These are phyloP conservation scores for Neoboletus magnificus DNA, from an alignment of 768 basidiomycete genomes.

Conservation along the genomic window DNA sequence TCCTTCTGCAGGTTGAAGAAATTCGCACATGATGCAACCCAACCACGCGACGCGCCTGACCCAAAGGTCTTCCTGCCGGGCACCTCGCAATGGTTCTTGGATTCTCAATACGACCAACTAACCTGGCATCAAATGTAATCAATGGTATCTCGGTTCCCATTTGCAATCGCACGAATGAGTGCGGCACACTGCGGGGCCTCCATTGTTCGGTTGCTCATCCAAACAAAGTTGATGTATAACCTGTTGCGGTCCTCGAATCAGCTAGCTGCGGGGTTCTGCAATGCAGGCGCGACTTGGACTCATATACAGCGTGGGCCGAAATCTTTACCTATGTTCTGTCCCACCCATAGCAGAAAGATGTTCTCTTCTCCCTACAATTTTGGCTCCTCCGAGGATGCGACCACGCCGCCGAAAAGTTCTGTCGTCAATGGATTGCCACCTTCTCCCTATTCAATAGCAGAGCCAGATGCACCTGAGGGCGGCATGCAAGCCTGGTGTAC, in stretches of 20 bases:
- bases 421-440: not conserved
- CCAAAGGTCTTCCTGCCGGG: no score
- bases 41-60: no score
- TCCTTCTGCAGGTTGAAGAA: no score
- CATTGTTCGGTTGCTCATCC: not conserved
- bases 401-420: not conserved
- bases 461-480: slow-evolving; percentile 8
- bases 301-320: not conserved
- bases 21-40: no score
- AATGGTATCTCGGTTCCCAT: no score
- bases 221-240: not conserved
- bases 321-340: not conserved
- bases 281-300: not conserved
- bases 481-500: slow-evolving; percentile 26
- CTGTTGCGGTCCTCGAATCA: not conserved
- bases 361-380: not conserved
- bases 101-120: no score
- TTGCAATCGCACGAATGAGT: not conserved
- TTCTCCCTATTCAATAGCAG: not conserved
- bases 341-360: slow-evolving; percentile 1
- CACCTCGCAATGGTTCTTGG: no score
- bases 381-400: not conserved
- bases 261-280: not conserved
- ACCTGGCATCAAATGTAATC: not conserved
- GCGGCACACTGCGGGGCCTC: no score